Percentiles rank a stretch among this genome's conserved stretches.
These are phyloP conservation scores for Barbarea vulgaris DNA, from an alignment of 345 rosid species.

Conservation along the genomic window DNA sequence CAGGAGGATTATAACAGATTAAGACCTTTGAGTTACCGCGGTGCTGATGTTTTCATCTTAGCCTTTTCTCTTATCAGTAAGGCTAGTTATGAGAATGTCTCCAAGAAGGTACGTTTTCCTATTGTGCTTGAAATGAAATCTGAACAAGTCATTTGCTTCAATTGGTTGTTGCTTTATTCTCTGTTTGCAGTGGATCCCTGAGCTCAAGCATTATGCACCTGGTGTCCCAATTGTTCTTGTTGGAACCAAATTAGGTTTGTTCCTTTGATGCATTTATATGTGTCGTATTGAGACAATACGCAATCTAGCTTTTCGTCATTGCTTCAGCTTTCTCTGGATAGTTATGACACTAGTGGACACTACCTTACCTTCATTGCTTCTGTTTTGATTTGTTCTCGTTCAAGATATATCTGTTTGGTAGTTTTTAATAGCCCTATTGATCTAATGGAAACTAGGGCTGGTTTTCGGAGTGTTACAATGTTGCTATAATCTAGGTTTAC, in stretches of 20 bases:
- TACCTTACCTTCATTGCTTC: constrained; percentile 1
- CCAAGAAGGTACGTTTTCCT: constrained; percentile 67
- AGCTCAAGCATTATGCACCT: constrained; percentile 91
- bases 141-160: background rate
- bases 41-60: constrained; percentile 92
- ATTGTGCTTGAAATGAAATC: background rate
- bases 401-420: background rate
- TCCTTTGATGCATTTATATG: background rate
- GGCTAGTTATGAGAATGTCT: constrained; percentile 97
- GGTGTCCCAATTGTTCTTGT: constrained; percentile 91
- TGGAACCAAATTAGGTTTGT: constrained; percentile 90
- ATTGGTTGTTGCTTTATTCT: constrained; percentile 3
- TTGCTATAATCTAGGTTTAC: constrained; percentile 2
- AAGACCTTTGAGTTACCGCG: constrained; percentile 94
- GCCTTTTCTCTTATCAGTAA: constrained; percentile 96
- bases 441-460: background rate
- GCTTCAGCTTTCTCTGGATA: constrained; percentile 18
- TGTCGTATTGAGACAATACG: constrained; percentile 13
- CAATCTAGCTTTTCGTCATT: background rate
- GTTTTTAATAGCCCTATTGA: background rate
- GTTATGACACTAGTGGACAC: background rate
- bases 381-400: constrained; percentile 3
- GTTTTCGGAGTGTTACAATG: background rate
- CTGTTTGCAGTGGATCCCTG: constrained; percentile 91
- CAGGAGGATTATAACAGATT: constrained; percentile 92